phyloP scores from a whole-genome alignment of 805 yeast species.

The Candida hispaniensis region DNA sequence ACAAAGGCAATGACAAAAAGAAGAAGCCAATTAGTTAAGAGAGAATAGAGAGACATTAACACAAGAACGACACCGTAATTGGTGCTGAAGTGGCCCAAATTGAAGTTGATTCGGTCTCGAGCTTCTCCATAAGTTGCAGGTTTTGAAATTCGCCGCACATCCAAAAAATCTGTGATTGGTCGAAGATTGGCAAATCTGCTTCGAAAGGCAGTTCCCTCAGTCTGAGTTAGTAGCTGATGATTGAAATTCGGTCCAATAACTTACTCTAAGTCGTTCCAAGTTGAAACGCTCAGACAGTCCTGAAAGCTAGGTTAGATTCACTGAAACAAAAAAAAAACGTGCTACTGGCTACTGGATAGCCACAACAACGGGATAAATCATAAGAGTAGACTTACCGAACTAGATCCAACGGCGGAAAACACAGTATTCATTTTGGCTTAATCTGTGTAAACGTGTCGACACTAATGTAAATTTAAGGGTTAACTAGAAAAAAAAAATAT shows the following conservation, averaged over 20 bases:
- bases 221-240: slow-evolving; percentile 19
- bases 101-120: slow-evolving; percentile 80
- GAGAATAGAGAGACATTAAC: slow-evolving; percentile 67
- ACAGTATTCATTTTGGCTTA: too few species aligned
- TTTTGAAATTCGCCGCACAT: slow-evolving; percentile 76
- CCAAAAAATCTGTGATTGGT: slow-evolving; percentile 91
- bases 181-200: slow-evolving; percentile 58
- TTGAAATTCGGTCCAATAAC: slow-evolving; percentile 17
- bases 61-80: slow-evolving; percentile 71
- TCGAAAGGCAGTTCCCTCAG: slow-evolving; percentile 39
- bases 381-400: too few species aligned
- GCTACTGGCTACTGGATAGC: too few species aligned
- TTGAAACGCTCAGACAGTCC: slow-evolving; percentile 40
- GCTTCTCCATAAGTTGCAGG: slow-evolving; percentile 84
- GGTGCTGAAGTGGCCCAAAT: slow-evolving; percentile 75
- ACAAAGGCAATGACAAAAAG: slow-evolving; percentile 73
- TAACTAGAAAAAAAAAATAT: too few species aligned
- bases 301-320: slow-evolving; percentile 22
- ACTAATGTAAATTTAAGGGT: too few species aligned
- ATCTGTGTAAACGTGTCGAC: too few species aligned
- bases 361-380: too few species aligned
- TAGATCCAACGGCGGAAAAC: too few species aligned
- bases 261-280: slow-evolving; percentile 38
- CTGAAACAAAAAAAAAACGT: too few species aligned
- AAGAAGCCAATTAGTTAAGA: slow-evolving; percentile 74